Base-by-base conservation (phyloP, 1,284 basidiomycete species). In the Neonothopanus nambi region DNA sequence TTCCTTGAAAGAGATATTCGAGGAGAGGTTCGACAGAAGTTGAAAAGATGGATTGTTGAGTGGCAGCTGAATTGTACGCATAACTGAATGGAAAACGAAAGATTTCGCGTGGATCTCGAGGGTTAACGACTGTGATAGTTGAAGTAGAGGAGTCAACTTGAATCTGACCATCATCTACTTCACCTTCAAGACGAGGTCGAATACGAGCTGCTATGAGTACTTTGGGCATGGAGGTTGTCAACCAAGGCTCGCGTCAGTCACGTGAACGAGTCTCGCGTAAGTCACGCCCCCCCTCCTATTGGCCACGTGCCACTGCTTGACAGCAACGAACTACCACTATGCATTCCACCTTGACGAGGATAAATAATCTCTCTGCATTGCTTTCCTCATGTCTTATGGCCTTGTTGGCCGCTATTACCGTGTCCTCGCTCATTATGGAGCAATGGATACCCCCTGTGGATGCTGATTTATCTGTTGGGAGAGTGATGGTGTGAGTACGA, bases 371-470 rank as follows among this genome's bases (percentile, higher is more conserved):
- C 61, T 87, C 86, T 18, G 85, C 87, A 5, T 75, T 90, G 48
- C 75, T 91, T 54, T 90, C 91, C 5, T 85, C 87, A n/a, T 91
- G 88, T 63, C 68, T 88, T 57, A 87, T 93, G 80, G 79, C 75
- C 0, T 75, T 95, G n/a, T 76, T 95, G 33, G 82, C 75, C 0
- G 80, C 84, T 50, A 80, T 94, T 49, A 82, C 93, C 0, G 65
- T 92, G 2, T 85, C 88, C 5, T 84, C 82, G 9, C 79, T 88
- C 56, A 50, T 89, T 36, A 84, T 91, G 64, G 78, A 76, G 7
- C 76, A 82, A 15, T 69, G 82, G 23, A 26, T 26, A 24, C 46
- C 46, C 42, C 78, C 87, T 1, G 85, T 92, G 88, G 87, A 52
- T 77, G 24, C 30, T 11, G 37, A 20, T 42, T 35, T 35, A 12